Evolutionary conservation across 164 flowering plant genomes (phyloP).

Genomic region (Tetracentron sinense): DNA sequence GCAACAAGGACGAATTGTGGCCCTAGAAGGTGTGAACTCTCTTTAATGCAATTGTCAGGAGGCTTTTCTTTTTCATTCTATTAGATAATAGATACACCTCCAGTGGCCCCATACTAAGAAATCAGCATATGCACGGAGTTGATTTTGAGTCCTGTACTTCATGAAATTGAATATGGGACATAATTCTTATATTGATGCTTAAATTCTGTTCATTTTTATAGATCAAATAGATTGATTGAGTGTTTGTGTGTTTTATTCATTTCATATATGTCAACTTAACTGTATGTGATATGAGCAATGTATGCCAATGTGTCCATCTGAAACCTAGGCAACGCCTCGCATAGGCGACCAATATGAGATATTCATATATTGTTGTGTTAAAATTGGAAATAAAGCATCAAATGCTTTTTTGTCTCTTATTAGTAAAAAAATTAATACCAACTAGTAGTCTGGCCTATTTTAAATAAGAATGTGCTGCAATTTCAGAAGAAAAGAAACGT

Average conservation of each 20-base stretch:
- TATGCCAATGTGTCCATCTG: no score
- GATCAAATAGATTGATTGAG: no score
- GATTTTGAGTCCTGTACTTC: neutral
- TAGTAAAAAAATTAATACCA: neutral
- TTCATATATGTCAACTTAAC: no score
- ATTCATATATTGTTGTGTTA: no score
- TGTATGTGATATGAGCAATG: no score
- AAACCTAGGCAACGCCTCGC: no score
- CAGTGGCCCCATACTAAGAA: neutral
- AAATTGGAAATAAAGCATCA: no score
- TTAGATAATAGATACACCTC: slow-evolving; percentile 5
- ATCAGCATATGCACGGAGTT: neutral
- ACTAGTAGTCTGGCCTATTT: neutral
- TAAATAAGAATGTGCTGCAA: slow-evolving; percentile 6
- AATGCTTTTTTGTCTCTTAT: neutral
- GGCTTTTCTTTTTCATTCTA: neutral
- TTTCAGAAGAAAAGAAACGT: slow-evolving; percentile 56
- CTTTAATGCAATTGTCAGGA: neutral
- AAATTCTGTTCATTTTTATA: no score
- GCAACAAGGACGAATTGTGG: slow-evolving; percentile 68
- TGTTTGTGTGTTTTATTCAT: no score
- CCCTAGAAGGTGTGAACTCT: slow-evolving; percentile 62
- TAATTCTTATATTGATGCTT: no score
- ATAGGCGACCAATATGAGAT: no score
- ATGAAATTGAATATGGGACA: no score